A percentile compares a stretch with the other conserved stretches of the same genome.
Conservation (phyloP, 495 filamentous ascomycete species). For the Aspergillus avenaceus region DNA sequence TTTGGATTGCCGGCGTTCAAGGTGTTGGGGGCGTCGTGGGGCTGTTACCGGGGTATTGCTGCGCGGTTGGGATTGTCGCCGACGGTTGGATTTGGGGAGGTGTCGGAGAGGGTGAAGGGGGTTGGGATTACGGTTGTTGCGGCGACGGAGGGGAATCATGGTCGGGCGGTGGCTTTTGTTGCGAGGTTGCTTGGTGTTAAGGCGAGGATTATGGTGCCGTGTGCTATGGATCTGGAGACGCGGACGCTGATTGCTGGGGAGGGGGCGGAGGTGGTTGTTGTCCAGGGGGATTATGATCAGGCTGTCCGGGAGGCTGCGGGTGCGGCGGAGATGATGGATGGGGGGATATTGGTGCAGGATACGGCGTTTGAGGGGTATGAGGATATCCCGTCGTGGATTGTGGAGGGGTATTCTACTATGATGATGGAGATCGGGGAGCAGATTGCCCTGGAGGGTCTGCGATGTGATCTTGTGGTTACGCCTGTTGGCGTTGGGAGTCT, state of each 20-base stretch:
- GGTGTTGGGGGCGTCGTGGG: constrained; percentile 75
- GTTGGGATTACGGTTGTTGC: constrained; percentile 38
- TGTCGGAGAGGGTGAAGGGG: constrained; percentile 32
- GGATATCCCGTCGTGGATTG: constrained; percentile 64
- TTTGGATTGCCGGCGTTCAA: constrained; percentile 71
- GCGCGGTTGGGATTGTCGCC: constrained; percentile 33
- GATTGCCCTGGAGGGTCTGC: constrained; percentile 26
- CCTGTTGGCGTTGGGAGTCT: constrained; percentile 65
- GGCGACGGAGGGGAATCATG: constrained; percentile 70
- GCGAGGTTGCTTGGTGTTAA: constrained; percentile 49
- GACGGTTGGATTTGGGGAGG: constrained; percentile 30
- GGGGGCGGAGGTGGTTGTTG: constrained; percentile 49
- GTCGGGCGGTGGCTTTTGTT: constrained; percentile 64
- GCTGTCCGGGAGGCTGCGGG: constrained; percentile 44
- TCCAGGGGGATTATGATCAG: constrained; percentile 57
- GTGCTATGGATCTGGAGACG: constrained; percentile 46
- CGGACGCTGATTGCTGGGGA: constrained; percentile 51
- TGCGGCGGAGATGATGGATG: constrained; percentile 23
- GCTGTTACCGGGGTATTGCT: constrained; percentile 51
- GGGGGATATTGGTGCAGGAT: constrained; percentile 59
- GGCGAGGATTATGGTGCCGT: constrained; percentile 53
- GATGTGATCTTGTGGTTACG: constrained; percentile 42
- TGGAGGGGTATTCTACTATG: constrained; percentile 70
- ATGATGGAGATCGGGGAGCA: constrained; percentile 58
- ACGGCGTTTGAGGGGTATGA: constrained; percentile 59